phyloP scores from a whole-genome alignment of 2,329 filamentous ascomycete species.

The Apiospora saccharicola region DNA sequence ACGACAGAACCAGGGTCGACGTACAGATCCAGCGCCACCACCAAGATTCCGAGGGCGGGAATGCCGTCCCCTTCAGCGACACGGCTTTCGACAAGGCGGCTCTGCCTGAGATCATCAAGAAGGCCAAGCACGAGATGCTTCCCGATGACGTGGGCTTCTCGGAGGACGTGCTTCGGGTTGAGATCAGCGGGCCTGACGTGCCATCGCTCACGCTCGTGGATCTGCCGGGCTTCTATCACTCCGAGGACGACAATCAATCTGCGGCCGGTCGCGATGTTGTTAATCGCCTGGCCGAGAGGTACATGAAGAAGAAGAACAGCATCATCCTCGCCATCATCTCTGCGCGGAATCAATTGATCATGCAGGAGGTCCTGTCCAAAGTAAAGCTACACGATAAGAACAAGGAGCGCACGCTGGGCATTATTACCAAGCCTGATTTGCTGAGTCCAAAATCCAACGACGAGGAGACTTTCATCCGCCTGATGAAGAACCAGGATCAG shows the following conservation, averaged over 20 bases:
- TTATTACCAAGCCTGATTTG: constrained; percentile 52
- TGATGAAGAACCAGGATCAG: no score
- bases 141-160: constrained; percentile 44
- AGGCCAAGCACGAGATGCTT: no score
- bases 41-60: no score
- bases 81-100: no score
- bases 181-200: no score
- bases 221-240: constrained; percentile 55
- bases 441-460: no score
- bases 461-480: no score
- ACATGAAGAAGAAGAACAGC: constrained; percentile 59
- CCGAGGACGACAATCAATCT: constrained; percentile 43
- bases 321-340: constrained; percentile 62
- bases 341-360: constrained; percentile 58
- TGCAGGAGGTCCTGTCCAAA: constrained; percentile 58
- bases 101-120: no score
- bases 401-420: constrained; percentile 58
- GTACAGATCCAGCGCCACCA: no score
- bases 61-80: no score
- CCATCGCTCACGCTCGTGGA: constrained; percentile 58
- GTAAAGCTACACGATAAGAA: constrained; percentile 37
- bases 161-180: constrained; percentile 53
- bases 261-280: constrained; percentile 42
- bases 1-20: no score
- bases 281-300: constrained; percentile 51